Base-by-base conservation (phyloP, 2,329 filamentous ascomycete genomes). In the Fusarium nisikadoi region DNA sequence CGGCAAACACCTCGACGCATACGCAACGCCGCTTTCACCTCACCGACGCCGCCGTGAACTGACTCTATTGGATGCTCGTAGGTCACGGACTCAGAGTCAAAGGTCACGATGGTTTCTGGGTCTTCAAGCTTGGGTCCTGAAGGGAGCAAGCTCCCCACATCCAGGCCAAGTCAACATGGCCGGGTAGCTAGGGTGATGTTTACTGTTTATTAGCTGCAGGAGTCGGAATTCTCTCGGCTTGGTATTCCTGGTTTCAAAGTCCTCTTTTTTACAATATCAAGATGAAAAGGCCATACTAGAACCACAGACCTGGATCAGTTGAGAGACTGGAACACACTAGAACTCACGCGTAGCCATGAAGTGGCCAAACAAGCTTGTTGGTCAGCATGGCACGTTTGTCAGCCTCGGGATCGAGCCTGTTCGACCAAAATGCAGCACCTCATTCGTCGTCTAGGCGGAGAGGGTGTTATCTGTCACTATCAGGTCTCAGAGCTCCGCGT, bases 31-130 rank as follows among this genome's bases (percentile, higher is more conserved):
- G 65, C 35, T 46, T 68, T 64, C 49, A 69, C 74, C 70, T 76
- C 74, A 75, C 72, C 72, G 68, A 75, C 68, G 69, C 72, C 63
- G 59, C 74, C 72, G 71, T 76, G 63, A 71, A 74, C 33, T 9
- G 27, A 41, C 52, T 55, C 49, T 57, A 68, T 68, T 68, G 65
- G 65, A 39, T 75, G 71, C 62, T 70, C 47, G 41, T 54, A 69
- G 73, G 75, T 77, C 75, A 74, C 75, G 72, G 67, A 73, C 66
- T 71, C 61, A 49, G 47, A 63, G 64, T 65, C 74, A 45, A 52
- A 58, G 73, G 74, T 76, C 74, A 76, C 73, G 74, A 74, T 67
- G 71, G 62, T 42, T 55, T 49, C 53, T 52, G 43, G 50, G 61
- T 41, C 43, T 41, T 27, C 38, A 31, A 45, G 43, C 16, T 50